phyloP scores from a whole-genome alignment of 2,329 filamentous ascomycete genomes.

The Pseudogymnoascus destructans region DNA sequence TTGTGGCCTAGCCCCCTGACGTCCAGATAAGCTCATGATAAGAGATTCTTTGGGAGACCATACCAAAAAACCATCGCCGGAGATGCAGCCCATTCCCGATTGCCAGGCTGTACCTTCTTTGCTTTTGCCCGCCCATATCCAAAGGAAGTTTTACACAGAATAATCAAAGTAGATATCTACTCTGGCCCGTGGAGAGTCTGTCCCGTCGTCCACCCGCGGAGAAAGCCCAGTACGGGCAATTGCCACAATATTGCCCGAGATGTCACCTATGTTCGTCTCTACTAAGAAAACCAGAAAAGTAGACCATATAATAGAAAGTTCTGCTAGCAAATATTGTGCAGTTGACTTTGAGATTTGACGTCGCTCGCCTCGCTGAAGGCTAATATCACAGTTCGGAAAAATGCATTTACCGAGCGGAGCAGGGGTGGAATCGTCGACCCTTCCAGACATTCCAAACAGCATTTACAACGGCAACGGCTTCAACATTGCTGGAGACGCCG shows the following conservation, averaged over 20 bases:
- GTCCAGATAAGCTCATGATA: constrained; percentile 8
- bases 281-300: not conserved
- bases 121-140: too few species aligned
- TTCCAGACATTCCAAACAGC: constrained; percentile 2
- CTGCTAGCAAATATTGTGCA: not conserved
- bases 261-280: not conserved
- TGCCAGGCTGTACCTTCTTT: too few species aligned
- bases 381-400: constrained; percentile 1
- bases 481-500: not conserved
- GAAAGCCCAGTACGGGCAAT: not conserved
- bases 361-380: not conserved
- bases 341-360: not conserved
- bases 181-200: not conserved
- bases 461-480: not conserved
- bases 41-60: not conserved
- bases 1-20: not conserved
- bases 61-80: not conserved
- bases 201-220: not conserved
- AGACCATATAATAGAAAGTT: not conserved
- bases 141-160: not conserved
- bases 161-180: not conserved
- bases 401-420: constrained; percentile 7
- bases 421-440: not conserved
- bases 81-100: too few species aligned
- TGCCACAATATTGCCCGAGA: not conserved